Evolutionary conservation across 2,329 filamentous ascomycete species (phyloP).

Genomic region (Verticillium isaacii): DNA sequence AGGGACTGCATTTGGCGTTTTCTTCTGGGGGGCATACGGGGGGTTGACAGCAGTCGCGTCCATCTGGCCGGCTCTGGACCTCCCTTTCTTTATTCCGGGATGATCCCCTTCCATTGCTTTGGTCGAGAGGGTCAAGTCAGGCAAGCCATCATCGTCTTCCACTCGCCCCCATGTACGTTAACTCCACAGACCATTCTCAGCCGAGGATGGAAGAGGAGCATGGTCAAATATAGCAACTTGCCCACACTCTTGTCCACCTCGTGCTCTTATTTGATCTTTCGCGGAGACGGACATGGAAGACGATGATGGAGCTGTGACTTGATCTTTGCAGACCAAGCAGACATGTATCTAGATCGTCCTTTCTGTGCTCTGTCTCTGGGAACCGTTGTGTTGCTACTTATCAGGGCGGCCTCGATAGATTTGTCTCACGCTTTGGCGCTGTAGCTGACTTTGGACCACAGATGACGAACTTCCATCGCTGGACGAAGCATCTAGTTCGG

Average conservation of each 20-base stretch:
- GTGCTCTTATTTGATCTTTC: slow-evolving; percentile 21
- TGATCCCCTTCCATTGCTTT: background rate
- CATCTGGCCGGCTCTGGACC: slow-evolving; percentile 10
- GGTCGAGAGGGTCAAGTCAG: slow-evolving; percentile 43
- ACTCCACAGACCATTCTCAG: slow-evolving; percentile 32
- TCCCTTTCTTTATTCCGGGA: slow-evolving; percentile 6
- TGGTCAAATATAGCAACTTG: slow-evolving; percentile 47
- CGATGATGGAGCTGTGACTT: slow-evolving; percentile 58
- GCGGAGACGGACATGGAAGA: slow-evolving; percentile 39
- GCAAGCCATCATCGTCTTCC: slow-evolving; percentile 70
- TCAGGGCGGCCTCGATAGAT: background rate
- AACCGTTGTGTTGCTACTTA: slow-evolving; percentile 2
- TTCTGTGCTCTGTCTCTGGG: slow-evolving; percentile 13
- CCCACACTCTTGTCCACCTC: slow-evolving; percentile 28
- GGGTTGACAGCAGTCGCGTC: slow-evolving; percentile 9
- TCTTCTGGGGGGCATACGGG: slow-evolving; percentile 8
- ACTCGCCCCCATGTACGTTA: slow-evolving; percentile 62
- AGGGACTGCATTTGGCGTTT: slow-evolving; percentile 18
- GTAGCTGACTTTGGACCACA: slow-evolving; percentile 40
- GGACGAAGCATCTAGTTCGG: slow-evolving; percentile 57
- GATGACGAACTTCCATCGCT: slow-evolving; percentile 59
- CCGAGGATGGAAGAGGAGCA: slow-evolving; percentile 25
- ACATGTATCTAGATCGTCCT: slow-evolving; percentile 38
- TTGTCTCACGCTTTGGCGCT: background rate
- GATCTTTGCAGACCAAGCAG: slow-evolving; percentile 23